These are phyloP conservation scores for Candida alai DNA, from an alignment of 805 yeast genomes.

Conservation along the genomic window DNA sequence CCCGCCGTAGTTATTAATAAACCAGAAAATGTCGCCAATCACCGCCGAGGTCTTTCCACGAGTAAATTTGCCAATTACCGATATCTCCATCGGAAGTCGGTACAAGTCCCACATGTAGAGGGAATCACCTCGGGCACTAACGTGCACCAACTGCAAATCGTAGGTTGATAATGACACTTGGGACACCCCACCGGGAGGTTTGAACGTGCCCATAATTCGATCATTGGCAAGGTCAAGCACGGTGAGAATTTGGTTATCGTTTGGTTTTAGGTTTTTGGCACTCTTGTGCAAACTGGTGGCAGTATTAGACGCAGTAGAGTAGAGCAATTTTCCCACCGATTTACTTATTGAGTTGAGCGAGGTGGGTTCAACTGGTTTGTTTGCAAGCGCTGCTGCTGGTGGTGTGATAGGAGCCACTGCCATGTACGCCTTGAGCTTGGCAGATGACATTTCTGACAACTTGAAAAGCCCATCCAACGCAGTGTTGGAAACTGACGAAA, in stretches of 20 bases:
- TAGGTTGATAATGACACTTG: constrained; percentile 57
- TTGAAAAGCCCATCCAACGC: constrained; percentile 50
- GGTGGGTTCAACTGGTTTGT: constrained; percentile 8
- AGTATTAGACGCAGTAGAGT: constrained; percentile 31
- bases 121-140: constrained; percentile 56
- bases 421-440: constrained; percentile 39
- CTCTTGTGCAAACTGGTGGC: constrained; percentile 21
- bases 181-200: constrained; percentile 62
- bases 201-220: constrained; percentile 40
- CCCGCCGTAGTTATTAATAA: constrained; percentile 32
- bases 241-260: constrained; percentile 37
- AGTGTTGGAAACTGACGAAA: constrained; percentile 46
- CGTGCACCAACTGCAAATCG: constrained; percentile 53
- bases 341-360: constrained; percentile 26
- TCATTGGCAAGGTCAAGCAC: constrained; percentile 45
- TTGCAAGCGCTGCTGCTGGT: too few species aligned
- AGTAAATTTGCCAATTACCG: constrained; percentile 52
- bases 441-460: constrained; percentile 41
- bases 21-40: constrained; percentile 53
- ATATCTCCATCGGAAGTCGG: constrained; percentile 45
- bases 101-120: constrained; percentile 63
- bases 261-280: constrained; percentile 18
- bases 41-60: constrained; percentile 63
- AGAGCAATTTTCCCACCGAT: constrained; percentile 29
- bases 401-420: constrained; percentile 5